Base-by-base conservation (phyloP, 2,329 filamentous ascomycete genomes). In the Rosellinia necatrix region DNA sequence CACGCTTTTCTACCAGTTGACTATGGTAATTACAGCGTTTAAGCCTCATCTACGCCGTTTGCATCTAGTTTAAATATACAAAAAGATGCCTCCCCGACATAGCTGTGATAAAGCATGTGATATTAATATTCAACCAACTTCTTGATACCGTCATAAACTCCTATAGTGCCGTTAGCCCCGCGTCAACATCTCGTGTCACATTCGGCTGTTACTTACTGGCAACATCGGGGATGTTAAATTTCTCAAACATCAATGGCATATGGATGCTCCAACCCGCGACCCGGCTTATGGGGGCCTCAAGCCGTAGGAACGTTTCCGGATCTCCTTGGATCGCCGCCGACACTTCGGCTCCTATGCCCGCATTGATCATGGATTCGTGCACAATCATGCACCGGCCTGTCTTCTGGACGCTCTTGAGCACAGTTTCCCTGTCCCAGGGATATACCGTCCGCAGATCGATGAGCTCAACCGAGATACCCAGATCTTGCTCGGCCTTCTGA, bases 221-320 rank as follows among this genome's bases (percentile, higher is more conserved):
- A 66, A 96, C 88, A 74, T 96, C 92, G 0, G 92, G 92, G 52
- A 96, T 78, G 69, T 92, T 87, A 62, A 91, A 90, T 69, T 81
- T 85, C 73, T 97, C 92, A 73, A 85, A 97, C 30, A 88, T 72
- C 68, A 97, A 73, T 0, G 91, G 89, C 27, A 86, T 87, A 71
- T 93, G 92, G 49, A 90, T 92, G 69, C 88, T 91, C 90, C 90
- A 96, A n/a, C 92, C 92, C 3, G 90, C 90, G 4, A 97, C 87
- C 46, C 92, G 83, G 62, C 87, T 84, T 6, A 97, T 90, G 0
- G 92, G 92, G 4, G 92, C 92, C 68, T 96, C 92, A 24, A 97
- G 75, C 3, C 87, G 81, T 60, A 94, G 71, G 70, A 97, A 97
- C 0, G 91, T 93, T 24, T 81, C 78, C 0, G 75, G 70, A 53